These are phyloP conservation scores for Pyrrhoderma noxium DNA, from an alignment of 1,284 basidiomycete species.

Conservation along the genomic window DNA sequence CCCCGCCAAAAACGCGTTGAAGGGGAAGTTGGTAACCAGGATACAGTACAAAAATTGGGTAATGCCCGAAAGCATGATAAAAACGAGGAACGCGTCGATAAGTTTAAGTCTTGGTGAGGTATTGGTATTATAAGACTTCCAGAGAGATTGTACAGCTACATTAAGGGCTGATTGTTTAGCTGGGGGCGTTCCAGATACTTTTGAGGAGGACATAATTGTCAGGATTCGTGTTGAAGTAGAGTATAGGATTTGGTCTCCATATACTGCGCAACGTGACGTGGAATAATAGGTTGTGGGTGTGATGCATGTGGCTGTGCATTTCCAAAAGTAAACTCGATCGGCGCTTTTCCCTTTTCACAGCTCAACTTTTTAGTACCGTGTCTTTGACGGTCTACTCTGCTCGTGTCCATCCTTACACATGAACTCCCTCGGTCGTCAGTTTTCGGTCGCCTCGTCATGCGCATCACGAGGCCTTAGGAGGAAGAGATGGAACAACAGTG, in stretches of 20 bases:
- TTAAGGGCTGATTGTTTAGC: constrained; percentile 31
- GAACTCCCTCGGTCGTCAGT: constrained; percentile 24
- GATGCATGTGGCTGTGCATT: constrained; percentile 14
- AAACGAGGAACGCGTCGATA: constrained; percentile 88
- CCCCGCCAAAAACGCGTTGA: constrained; percentile 96
- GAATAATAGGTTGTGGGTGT: background rate
- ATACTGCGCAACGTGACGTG: constrained; percentile 14
- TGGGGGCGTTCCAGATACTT: constrained; percentile 28
- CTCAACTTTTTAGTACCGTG: constrained; percentile 1
- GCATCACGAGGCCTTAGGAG: background rate
- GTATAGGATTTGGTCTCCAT: background rate
- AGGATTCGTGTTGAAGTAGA: background rate
- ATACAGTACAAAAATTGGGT: constrained; percentile 90
- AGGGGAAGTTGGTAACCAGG: constrained; percentile 88
- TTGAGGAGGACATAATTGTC: constrained; percentile 26
- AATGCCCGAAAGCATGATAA: constrained; percentile 88
- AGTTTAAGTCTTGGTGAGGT: constrained; percentile 86
- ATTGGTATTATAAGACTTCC: constrained; percentile 69
- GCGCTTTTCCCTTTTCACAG: constrained; percentile 2
- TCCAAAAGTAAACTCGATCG: constrained; percentile 1
- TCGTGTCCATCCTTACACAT: constrained; percentile 19
- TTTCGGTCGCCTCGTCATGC: constrained; percentile 20
- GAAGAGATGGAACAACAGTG: constrained; percentile 17
- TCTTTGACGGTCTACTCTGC: background rate
- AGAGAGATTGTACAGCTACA: constrained; percentile 53